Percentiles rank a stretch among this genome's conserved stretches.
These are phyloP conservation scores for Apiosordaria backusii DNA, from an alignment of 495 filamentous ascomycete species.

Conservation along the genomic window DNA sequence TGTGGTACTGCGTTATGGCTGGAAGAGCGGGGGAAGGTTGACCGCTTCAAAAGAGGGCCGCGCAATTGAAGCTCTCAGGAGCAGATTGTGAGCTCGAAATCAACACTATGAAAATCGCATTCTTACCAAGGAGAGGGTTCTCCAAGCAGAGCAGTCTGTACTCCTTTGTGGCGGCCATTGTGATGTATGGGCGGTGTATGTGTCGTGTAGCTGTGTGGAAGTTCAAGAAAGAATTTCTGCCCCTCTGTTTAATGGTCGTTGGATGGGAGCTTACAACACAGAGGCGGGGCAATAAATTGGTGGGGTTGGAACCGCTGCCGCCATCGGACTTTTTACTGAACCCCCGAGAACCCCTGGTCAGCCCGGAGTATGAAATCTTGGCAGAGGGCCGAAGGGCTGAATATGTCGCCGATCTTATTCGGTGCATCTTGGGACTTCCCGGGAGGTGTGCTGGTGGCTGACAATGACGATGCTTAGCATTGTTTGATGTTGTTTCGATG, in stretches of 20 bases:
- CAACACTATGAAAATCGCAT: neutral
- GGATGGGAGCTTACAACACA: constrained; percentile 10
- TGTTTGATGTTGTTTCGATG: neutral
- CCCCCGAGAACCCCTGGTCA: neutral
- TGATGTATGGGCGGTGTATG: constrained; percentile 28
- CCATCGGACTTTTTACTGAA: constrained; percentile 20
- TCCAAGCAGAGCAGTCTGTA: constrained; percentile 87
- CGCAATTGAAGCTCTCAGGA: neutral
- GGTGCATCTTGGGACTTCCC: constrained; percentile 20
- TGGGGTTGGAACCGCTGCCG: constrained; percentile 20
- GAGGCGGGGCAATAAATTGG: constrained; percentile 23
- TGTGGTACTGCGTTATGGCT: constrained; percentile 1
- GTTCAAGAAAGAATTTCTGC: constrained; percentile 18
- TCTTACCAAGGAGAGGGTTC: constrained; percentile 91
- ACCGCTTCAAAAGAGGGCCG: neutral
- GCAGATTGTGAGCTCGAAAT: neutral
- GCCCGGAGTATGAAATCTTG: constrained; percentile 18
- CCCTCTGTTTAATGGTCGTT: constrained; percentile 5
- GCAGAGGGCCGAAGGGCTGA: constrained; percentile 13
- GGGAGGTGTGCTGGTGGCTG: neutral
- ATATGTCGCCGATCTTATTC: constrained; percentile 14
- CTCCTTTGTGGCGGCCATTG: constrained; percentile 68
- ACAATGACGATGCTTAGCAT: neutral
- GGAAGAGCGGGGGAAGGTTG: neutral
- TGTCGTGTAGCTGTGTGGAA: constrained; percentile 22